Evolutionary conservation across 2,329 filamentous ascomycete species (phyloP), one percentile per base, ranked within the genome.

Genomic region (Aureobasidium mangrovei): DNA sequence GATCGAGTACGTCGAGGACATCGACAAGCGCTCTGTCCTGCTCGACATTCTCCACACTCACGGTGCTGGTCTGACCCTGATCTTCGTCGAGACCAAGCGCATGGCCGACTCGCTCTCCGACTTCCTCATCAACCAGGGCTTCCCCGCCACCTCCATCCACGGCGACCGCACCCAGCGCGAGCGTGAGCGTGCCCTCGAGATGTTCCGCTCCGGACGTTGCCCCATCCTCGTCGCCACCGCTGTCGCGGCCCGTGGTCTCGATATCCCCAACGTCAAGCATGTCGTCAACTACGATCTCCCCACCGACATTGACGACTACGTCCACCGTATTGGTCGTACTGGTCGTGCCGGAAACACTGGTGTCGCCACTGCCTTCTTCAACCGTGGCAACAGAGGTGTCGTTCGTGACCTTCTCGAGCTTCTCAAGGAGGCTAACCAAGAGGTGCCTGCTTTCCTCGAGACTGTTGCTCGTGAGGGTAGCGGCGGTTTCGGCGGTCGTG

Each of bases 271-370:
- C 62, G 93, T 98, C 58, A 91, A 84, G 41, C 93, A 98, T 74
- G 93, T 98, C 46, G 84, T 98, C 80, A 98, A 98, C 79, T 98
- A 98, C 72, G 93, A 98, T 72, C 81, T 98, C n/a, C 93, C 93
- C 47, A 96, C 91, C 55, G 93, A 97, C 67, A 95, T 97, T 65
- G 93, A 97, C 66, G 93, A 97, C 74, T 98, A 98, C 64, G 93
- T 98, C 56, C 93, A 98, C 75, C 88, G 93, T 72, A 98, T 98
- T 67, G 93, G 93, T 85, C 93, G 93, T 91, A 98, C 93, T 61
- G 93, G 93, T 69, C 93, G 93, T 89, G 93, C 93, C 61, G 93
- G 93, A 72, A 98, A 98, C 80, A 97, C 91, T 65, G 93, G 93
- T 85, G 85, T 95, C 63, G 88, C 93, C 4, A 98, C 93, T 64